Percentiles rank a stretch among this genome's conserved stretches.
These are phyloP conservation scores for Sclerotinia trifoliorum DNA, from an alignment of 2,329 filamentous ascomycete species.

Conservation along the genomic window DNA sequence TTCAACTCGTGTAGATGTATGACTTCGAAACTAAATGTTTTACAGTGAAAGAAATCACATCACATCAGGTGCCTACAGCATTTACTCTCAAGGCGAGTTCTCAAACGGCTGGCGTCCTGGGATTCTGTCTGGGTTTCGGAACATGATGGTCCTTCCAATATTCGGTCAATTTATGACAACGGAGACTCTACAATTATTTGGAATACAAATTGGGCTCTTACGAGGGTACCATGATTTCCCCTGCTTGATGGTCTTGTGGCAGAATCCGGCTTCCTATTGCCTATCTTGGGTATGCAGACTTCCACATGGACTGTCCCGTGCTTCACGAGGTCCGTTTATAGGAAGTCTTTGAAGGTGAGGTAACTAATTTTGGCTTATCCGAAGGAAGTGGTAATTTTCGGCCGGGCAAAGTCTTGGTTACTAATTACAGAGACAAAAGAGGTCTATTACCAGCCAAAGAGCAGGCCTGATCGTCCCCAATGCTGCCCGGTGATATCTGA, in stretches of 20 bases:
- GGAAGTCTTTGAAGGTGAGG: background rate
- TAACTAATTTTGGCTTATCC: background rate
- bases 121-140: background rate
- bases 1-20: background rate
- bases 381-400: background rate
- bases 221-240: background rate
- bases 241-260: background rate
- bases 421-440: constrained; percentile 9
- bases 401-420: background rate
- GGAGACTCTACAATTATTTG: background rate
- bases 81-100: background rate
- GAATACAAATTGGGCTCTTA: background rate
- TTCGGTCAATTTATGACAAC: background rate
- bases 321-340: background rate
- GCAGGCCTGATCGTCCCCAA: background rate
- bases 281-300: constrained; percentile 11
- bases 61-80: background rate
- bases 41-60: constrained; percentile 4
- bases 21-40: constrained; percentile 11
- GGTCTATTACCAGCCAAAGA: background rate
- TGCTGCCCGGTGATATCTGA: background rate
- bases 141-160: background rate
- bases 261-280: background rate
- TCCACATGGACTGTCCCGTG: constrained; percentile 2
- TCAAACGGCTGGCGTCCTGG: background rate